Evolutionary conservation across 225 moss, liverwort and hornwort species (phyloP).

Genomic region (Marchantia paleacea): DNA sequence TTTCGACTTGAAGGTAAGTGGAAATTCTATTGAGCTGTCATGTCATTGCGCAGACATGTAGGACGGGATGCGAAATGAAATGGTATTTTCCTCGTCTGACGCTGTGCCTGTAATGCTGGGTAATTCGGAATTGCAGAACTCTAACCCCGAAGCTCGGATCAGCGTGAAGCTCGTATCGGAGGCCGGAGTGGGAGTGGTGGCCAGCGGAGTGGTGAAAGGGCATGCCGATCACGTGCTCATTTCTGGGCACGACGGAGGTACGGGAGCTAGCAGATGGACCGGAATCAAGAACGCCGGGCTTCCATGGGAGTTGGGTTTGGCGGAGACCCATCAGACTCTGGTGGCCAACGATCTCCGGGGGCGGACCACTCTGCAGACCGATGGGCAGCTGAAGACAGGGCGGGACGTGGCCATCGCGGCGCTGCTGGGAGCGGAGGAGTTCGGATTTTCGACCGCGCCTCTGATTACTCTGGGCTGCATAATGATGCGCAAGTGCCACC

Average conservation of each 20-base stretch:
- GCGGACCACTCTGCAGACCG: constrained; percentile 57
- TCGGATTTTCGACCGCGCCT: constrained; percentile 72
- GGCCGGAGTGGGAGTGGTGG: constrained; percentile 77
- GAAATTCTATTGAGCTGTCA: no score
- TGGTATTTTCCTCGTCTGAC: neutral
- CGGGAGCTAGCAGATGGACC: constrained; percentile 74
- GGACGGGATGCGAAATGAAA: neutral
- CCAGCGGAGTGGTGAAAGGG: constrained; percentile 82
- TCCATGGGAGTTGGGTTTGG: constrained; percentile 76
- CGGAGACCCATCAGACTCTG: constrained; percentile 71
- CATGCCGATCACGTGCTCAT: constrained; percentile 81
- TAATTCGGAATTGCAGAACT: constrained; percentile 45
- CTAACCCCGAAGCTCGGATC: constrained; percentile 68
- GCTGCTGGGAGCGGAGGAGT: constrained; percentile 68
- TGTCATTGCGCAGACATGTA: no score
- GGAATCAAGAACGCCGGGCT: constrained; percentile 75
- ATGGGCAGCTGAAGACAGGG: constrained; percentile 74
- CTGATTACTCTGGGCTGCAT: constrained; percentile 76
- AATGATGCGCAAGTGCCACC: constrained; percentile 81
- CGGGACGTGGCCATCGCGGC: constrained; percentile 72
- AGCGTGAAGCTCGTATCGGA: constrained; percentile 86
- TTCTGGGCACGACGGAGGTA: constrained; percentile 75
- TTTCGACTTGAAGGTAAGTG: constrained; percentile 69
- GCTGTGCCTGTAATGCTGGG: neutral
- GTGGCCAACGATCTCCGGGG: constrained; percentile 68